Percentiles rank a stretch among this genome's conserved stretches.
phyloP scores from a whole-genome alignment of 2,329 filamentous ascomycete species.

The Chalara sp. region DNA sequence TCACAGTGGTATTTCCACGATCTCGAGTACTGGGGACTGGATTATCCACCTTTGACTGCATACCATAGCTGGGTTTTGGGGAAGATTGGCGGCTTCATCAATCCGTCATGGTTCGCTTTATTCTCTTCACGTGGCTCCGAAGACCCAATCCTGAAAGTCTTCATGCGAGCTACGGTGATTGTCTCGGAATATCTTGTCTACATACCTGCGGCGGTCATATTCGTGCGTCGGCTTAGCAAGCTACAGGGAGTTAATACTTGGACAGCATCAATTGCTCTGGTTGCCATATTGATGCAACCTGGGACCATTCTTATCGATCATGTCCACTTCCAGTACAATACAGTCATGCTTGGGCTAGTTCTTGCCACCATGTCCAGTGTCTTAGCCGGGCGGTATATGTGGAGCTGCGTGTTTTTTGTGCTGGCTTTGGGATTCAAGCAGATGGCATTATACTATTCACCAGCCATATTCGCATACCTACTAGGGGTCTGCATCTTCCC shows the following conservation, averaged over 20 bases:
- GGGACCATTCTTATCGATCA: conserved; percentile 88
- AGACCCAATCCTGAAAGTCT: conserved; percentile 76
- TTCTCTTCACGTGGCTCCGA: conserved; percentile 76
- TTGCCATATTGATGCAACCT: conserved; percentile 88
- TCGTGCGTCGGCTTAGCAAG: conserved; percentile 73
- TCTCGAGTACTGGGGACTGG: conserved; percentile 92
- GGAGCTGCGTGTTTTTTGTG: conserved; percentile 92
- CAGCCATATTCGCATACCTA: conserved; percentile 85
- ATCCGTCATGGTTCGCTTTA: conserved; percentile 83
- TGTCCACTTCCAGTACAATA: conserved; percentile 96
- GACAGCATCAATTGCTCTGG: conserved; percentile 78
- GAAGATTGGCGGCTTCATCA: conserved; percentile 71
- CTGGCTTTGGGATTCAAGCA: conserved; percentile 95
- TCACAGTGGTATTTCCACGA: conserved; percentile 99
- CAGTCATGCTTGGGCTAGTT: conserved; percentile 92
- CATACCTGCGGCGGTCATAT: conserved; percentile 77
- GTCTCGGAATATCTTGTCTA: conserved; percentile 88
- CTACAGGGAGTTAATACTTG: conserved; percentile 72
- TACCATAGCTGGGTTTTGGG: conserved; percentile 98
- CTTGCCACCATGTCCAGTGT: conserved; percentile 84
- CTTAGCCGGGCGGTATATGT: conserved; percentile 74
- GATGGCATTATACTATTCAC: conserved; percentile 97
- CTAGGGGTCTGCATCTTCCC: conserved; percentile 82
- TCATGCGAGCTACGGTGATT: conserved; percentile 90
- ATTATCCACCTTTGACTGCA: conserved; percentile 94